Evolutionary conservation across 805 yeast genomes (phyloP).

Genomic region (Dipodascopsis uninucleata): DNA sequence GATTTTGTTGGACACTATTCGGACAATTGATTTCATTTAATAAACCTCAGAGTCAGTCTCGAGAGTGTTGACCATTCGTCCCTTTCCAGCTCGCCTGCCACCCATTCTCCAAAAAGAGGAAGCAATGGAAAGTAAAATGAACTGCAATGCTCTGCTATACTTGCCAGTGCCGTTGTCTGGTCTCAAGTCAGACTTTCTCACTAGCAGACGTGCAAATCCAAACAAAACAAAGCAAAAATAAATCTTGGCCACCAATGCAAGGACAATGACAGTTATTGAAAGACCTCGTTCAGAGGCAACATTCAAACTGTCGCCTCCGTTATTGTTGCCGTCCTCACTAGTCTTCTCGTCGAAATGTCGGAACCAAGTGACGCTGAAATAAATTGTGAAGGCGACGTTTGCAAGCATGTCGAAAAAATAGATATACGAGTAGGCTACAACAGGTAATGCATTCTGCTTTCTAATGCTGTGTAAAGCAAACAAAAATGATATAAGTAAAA

Average conservation of each 20-base stretch:
- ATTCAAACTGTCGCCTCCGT: constrained; percentile 14
- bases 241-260: constrained; percentile 23
- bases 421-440: constrained; percentile 59
- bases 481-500: constrained; percentile 61
- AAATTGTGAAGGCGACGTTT: constrained; percentile 65
- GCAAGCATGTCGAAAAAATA: constrained; percentile 65
- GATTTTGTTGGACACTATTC: too few relatives aligned
- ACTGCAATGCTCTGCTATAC: constrained; percentile 13
- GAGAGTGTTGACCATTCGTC: constrained; percentile 20
- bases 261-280: constrained; percentile 27
- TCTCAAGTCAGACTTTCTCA: constrained; percentile 42
- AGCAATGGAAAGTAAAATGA: constrained; percentile 13
- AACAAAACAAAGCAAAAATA: constrained; percentile 34
- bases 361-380: constrained; percentile 77
- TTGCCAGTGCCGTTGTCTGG: constrained; percentile 32
- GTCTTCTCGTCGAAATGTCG: constrained; percentile 16
- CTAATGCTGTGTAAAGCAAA: constrained; percentile 53
- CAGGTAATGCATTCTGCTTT: constrained; percentile 54
- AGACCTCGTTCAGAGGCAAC: constrained; percentile 27
- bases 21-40: too few relatives aligned
- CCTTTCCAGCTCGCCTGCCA: constrained; percentile 26
- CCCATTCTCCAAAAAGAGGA: constrained; percentile 24
- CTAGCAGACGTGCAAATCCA: constrained; percentile 54
- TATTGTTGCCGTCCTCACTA: constrained; percentile 1
- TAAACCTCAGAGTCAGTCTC: constrained; percentile 14